Evolutionary conservation across 2,329 filamentous ascomycete species (phyloP).

Genomic region (Cladosporium sp.): DNA sequence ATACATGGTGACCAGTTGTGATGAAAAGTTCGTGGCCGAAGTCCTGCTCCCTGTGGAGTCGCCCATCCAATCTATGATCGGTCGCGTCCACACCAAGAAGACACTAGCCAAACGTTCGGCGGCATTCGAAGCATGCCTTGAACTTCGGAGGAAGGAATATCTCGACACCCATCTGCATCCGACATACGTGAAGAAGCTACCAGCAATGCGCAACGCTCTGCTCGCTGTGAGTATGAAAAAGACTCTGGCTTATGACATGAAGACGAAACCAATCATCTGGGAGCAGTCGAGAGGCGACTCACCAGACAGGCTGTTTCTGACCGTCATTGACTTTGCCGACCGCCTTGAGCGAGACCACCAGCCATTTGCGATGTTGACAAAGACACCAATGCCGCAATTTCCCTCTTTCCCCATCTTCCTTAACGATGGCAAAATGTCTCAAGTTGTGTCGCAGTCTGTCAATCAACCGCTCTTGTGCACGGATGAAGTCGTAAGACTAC

Average conservation of each 20-base stretch:
- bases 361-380: conserved; percentile 65
- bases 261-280: conserved; percentile 74
- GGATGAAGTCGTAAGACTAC: conserved; percentile 40
- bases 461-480: conserved; percentile 41
- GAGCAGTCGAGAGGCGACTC: conserved; percentile 35
- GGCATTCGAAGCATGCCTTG: conserved; percentile 74
- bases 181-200: conserved; percentile 63
- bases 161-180: conserved; percentile 72
- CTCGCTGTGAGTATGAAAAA: conserved; percentile 77
- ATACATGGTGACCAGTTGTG: conserved; percentile 56
- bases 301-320: conserved; percentile 54
- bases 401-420: conserved; percentile 68
- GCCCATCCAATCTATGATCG: conserved; percentile 61
- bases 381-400: conserved; percentile 56
- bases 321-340: conserved; percentile 55
- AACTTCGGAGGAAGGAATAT: conserved; percentile 59
- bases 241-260: conserved; percentile 67
- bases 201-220: conserved; percentile 78
- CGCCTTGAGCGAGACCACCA: conserved; percentile 54
- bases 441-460: conserved; percentile 35
- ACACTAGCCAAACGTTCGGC: conserved; percentile 78
- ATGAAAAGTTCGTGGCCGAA: conserved; percentile 65
- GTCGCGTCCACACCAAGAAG: conserved; percentile 62
- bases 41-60: conserved; percentile 68
- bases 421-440: conserved; percentile 54